Base-by-base conservation (phyloP, 148 eudicot species). In the Rhododendron ovatum region DNA sequence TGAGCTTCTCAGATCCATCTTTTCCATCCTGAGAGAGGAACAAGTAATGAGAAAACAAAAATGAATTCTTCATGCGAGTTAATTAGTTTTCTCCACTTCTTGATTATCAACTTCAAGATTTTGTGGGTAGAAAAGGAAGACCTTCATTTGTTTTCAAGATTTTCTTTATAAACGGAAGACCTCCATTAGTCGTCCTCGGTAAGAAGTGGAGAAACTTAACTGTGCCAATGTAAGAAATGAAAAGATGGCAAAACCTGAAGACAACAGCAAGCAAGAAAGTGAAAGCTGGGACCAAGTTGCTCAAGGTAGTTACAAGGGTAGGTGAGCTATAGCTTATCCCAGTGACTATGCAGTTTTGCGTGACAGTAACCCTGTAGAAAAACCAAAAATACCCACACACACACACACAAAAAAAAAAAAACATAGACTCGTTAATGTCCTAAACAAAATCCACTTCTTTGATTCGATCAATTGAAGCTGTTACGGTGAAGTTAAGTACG, bases 241-340 rank as follows among this genome's bases (percentile, higher is more conserved):
- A 57, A 78, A 39, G 61, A 39, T 61, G 50, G 79, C 37, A 71
- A 78, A 78, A 92, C 94, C 94, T 91, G 91, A 91, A 91, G 82
- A 91, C 84, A 69, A 92, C 87, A 86, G 94, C 91, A 63, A 92
- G 93, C 74, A 91, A 33, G 88, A 91, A 92, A 78, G 94, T 91
- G 87, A 91, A 91, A 82, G 92, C 94, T 33, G 94, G 94, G 67
- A 91, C 80, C 33, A 92, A 81, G 81, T 86, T 92, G 88, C 89
- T 86, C 89, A 92, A 84, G 48, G 94, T 92, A 79, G 94, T 88
- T 51, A 86, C 88, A 48, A 92, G 91, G 7, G 92, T 92, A 73
- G 94, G 94, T 33, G 94, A 92, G 91, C 92, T 91, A 76, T 87
- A 89, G 50, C 76, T 86, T 82, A 92, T 73, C 71, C 94, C 94